A percentile compares a stretch with the other conserved stretches of the same genome.
Evolutionary conservation across 2,329 filamentous ascomycete species (phyloP).

Genomic region (Aspergillus latus): DNA sequence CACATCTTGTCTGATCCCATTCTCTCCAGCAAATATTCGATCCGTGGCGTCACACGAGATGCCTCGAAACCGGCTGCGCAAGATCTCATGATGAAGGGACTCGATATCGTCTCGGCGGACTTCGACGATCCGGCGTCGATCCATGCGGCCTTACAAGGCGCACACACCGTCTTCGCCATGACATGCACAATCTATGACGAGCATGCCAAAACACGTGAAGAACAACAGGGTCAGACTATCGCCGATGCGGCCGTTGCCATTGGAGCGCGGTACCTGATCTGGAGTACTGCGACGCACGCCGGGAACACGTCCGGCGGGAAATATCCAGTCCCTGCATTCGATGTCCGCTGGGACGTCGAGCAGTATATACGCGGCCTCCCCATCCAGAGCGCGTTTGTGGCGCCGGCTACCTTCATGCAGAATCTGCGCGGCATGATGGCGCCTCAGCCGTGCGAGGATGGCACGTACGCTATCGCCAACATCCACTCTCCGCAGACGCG

Average conservation of each 20-base stretch:
- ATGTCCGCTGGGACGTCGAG: constrained; percentile 58
- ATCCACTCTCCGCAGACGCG: constrained; percentile 21
- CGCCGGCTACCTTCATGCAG: constrained; percentile 57
- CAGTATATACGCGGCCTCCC: constrained; percentile 53
- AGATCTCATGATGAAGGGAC: constrained; percentile 47
- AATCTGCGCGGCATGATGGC: constrained; percentile 40
- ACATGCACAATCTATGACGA: constrained; percentile 22
- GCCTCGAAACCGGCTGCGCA: constrained; percentile 45
- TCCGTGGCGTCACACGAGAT: constrained; percentile 59
- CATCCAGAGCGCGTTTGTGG: constrained; percentile 49
- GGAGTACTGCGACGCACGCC: constrained; percentile 24
- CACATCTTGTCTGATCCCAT: constrained; percentile 44
- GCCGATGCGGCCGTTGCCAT: constrained; percentile 31
- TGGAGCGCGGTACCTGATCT: constrained; percentile 34
- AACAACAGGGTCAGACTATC: constrained; percentile 26
- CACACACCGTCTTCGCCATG: constrained; percentile 43
- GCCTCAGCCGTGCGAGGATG: constrained; percentile 26
- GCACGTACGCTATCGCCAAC: constrained; percentile 27
- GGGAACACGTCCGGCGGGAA: constrained; percentile 32
- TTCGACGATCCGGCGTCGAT: constrained; percentile 42
- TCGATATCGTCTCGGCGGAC: constrained; percentile 56
- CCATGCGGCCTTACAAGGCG: constrained; percentile 44
- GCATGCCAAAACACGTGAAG: constrained; percentile 28
- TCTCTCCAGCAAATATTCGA: constrained; percentile 49
- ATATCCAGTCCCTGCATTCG: constrained; percentile 47